A percentile compares a stretch with the other conserved stretches of the same genome.
Evolutionary conservation across 2,329 filamentous ascomycete species (phyloP).

Genomic region (Alternaria panax): DNA sequence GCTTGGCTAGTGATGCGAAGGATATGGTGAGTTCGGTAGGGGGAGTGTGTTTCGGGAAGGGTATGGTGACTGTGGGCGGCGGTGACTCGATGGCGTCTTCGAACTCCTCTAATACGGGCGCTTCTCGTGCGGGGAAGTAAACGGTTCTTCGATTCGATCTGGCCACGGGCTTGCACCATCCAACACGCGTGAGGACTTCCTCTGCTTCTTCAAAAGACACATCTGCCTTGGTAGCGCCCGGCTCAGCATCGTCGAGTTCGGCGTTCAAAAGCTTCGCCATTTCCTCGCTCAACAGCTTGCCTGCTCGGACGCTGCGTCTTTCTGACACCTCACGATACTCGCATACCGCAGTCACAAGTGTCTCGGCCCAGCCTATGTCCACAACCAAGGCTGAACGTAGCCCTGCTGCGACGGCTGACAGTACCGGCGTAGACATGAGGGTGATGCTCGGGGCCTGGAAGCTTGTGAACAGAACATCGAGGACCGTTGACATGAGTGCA

Average conservation of each 20-base stretch:
- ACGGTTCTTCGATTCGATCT: conserved; percentile 40
- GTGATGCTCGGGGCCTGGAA: conserved; percentile 84
- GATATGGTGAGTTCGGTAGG: conserved; percentile 67
- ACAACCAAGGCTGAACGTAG: conserved; percentile 85
- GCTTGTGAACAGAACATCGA: conserved; percentile 80
- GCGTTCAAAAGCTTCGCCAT: conserved; percentile 70
- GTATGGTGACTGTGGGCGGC: conserved; percentile 44
- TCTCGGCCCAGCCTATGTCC: conserved; percentile 93
- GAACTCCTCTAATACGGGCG: conserved; percentile 55
- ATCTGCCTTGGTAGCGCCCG: conserved; percentile 32
- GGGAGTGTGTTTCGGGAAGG: conserved; percentile 46
- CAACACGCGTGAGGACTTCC: conserved; percentile 75
- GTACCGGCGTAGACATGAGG: conserved; percentile 77
- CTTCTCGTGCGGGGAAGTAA: conserved; percentile 46
- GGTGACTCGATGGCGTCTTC: conserved; percentile 47
- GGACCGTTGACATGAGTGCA: conserved; percentile 74
- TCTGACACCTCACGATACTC: conserved; percentile 85
- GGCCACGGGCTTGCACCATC: conserved; percentile 70
- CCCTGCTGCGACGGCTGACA: conserved; percentile 79
- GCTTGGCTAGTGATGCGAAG: conserved; percentile 74
- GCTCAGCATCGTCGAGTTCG: conserved; percentile 46
- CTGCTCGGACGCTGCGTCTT: conserved; percentile 75
- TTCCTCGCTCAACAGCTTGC: conserved; percentile 72
- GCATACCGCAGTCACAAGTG: conserved; percentile 82
- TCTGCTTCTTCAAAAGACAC: conserved; percentile 78